These are phyloP conservation scores for Saccharomyces hybrid DNA, from an alignment of 1,139 yeast genomes.

Conservation along the genomic window DNA sequence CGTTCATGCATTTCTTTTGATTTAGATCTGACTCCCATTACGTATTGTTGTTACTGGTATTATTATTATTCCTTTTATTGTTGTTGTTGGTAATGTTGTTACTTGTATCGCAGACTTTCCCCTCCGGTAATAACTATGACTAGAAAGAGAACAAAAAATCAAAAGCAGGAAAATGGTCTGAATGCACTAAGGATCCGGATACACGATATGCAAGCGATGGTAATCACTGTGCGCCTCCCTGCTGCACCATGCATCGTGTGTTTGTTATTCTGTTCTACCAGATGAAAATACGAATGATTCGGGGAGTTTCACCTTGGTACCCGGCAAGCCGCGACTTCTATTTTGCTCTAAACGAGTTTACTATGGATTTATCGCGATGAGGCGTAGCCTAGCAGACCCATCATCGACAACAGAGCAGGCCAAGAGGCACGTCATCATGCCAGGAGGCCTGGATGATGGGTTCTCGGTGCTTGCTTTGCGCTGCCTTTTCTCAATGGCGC, in stretches of 20 bases:
- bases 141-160: not conserved
- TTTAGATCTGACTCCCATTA: slow-evolving; percentile 16
- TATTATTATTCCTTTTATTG: not conserved
- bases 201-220: not conserved
- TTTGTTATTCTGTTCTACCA: not conserved
- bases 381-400: not conserved
- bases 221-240: not conserved
- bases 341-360: not conserved
- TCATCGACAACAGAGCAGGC: not conserved
- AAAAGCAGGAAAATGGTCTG: not conserved
- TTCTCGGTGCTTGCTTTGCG: not conserved
- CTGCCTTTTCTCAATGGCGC: not conserved
- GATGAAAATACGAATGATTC: not conserved
- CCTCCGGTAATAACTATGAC: not conserved
- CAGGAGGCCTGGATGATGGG: not conserved
- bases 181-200: not conserved
- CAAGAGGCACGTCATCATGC: not conserved
- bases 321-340: not conserved
- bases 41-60: not conserved
- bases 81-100: not conserved
- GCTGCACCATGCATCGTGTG: not conserved
- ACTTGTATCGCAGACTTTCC: not conserved
- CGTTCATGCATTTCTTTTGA: slow-evolving; percentile 21
- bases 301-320: not conserved
- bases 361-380: not conserved